A percentile compares a stretch with the other conserved stretches of the same genome.
Conservation (phyloP, 2,329 filamentous ascomycete genomes). For the Huntiella decipiens region DNA sequence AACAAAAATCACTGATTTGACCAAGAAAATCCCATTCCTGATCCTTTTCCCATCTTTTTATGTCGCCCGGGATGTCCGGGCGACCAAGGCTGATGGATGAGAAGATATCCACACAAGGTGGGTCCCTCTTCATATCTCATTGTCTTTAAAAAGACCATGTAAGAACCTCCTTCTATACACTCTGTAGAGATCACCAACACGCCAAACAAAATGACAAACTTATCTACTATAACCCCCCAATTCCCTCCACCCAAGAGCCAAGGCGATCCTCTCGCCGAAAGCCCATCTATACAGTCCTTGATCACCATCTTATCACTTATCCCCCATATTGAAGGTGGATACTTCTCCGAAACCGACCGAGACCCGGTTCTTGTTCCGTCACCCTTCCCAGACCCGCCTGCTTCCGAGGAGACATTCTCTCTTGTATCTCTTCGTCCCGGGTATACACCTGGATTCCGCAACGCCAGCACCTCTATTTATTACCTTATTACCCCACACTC, state of each 20-base stretch:
- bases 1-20: no score
- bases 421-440: constrained; percentile 19
- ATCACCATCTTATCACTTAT: constrained; percentile 26
- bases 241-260: constrained; percentile 6
- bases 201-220: neutral
- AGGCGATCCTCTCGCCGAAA: constrained; percentile 8
- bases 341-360: constrained; percentile 43
- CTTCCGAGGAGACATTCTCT: constrained; percentile 19
- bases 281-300: constrained; percentile 13
- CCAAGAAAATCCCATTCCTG: neutral
- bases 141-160: neutral
- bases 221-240: constrained; percentile 11
- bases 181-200: neutral
- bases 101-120: neutral
- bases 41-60: neutral
- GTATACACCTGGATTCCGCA: constrained; percentile 25
- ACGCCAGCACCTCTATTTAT: constrained; percentile 41
- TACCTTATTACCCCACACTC: constrained; percentile 40
- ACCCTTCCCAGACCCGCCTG: constrained; percentile 25
- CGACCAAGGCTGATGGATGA: neutral
- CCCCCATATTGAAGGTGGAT: constrained; percentile 44
- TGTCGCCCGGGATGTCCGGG: neutral
- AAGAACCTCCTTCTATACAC: neutral
- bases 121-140: neutral
- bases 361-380: constrained; percentile 32